A percentile compares a stretch with the other conserved stretches of the same genome.
Conservation (phyloP, 306 rosid species). For the Heteromeles arbutifolia region DNA sequence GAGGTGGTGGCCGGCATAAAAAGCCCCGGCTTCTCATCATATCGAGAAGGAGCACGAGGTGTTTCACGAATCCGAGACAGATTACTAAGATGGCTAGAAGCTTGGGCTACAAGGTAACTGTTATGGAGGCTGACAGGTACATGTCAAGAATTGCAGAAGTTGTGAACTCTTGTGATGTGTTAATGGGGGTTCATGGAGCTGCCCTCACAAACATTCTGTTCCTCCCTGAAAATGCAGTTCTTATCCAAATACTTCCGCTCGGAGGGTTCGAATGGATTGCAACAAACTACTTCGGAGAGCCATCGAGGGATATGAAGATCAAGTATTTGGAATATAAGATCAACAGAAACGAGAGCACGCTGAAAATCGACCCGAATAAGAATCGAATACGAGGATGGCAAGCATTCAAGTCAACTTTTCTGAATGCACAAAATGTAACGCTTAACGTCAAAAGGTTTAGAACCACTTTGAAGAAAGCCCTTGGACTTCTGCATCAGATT, state of each 20-base stretch:
- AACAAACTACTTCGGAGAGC: constrained; percentile 37
- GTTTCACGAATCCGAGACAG: constrained; percentile 53
- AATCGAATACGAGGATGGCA: constrained; percentile 46
- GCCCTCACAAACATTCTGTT: constrained; percentile 83
- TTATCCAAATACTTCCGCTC: constrained; percentile 68
- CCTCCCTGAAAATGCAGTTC: constrained; percentile 67
- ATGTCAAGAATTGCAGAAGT: constrained; percentile 39
- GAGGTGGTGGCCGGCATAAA: constrained; percentile 9
- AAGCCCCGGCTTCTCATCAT: constrained; percentile 64
- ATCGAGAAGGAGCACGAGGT: constrained; percentile 54
- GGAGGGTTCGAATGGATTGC: constrained; percentile 74
- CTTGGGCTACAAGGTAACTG: constrained; percentile 52
- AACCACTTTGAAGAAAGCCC: constrained; percentile 60
- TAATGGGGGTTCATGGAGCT: constrained; percentile 94
- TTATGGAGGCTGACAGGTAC: constrained; percentile 40
- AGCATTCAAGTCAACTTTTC: constrained; percentile 47
- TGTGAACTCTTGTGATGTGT: constrained; percentile 80
- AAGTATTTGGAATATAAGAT: constrained; percentile 72
- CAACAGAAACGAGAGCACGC: constrained; percentile 56
- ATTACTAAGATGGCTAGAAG: constrained; percentile 43
- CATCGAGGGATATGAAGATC: constrained; percentile 61
- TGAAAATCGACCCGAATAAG: constrained; percentile 42
- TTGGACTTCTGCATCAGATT: constrained; percentile 50
- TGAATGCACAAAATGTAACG: constrained; percentile 63
- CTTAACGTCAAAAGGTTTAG: constrained; percentile 62